Evolutionary conservation across 352 stramenopile genomes (phyloP).

Genomic region (Phytophthora pinifolia): DNA sequence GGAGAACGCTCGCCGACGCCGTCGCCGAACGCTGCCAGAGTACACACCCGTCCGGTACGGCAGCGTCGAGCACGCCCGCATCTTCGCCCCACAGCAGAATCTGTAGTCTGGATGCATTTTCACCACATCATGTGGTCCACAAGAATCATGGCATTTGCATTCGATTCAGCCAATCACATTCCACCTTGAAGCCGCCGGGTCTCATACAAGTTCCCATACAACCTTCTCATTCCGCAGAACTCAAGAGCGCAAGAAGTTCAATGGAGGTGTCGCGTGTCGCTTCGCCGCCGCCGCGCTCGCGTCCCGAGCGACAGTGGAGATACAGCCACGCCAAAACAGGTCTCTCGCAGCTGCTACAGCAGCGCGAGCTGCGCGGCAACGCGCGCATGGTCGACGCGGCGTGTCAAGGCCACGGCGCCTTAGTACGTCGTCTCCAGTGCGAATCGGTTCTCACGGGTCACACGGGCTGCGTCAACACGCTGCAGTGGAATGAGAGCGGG

Average conservation of each 20-base stretch:
- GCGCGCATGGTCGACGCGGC: slow-evolving; percentile 40
- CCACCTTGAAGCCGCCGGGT: slow-evolving; percentile 18
- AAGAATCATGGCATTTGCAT: too few relatives aligned
- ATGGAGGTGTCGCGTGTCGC: slow-evolving; percentile 21
- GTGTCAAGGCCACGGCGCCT: slow-evolving; percentile 53
- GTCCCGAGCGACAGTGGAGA: slow-evolving; percentile 35
- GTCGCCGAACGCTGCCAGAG: slow-evolving; percentile 31
- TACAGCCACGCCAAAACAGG: slow-evolving; percentile 27
- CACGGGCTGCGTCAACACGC: slow-evolving; percentile 82
- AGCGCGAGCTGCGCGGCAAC: slow-evolving; percentile 61
- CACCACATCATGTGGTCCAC: too few relatives aligned
- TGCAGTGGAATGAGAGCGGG: slow-evolving; percentile 79
- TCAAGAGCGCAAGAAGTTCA: background rate
- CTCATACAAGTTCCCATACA: slow-evolving; percentile 5
- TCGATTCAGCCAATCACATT: slow-evolving; percentile 2
- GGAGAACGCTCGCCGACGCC: slow-evolving; percentile 30
- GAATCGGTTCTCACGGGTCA: slow-evolving; percentile 60
- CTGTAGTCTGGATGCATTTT: too few relatives aligned
- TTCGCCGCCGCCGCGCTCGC: slow-evolving; percentile 1
- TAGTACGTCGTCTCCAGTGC: slow-evolving; percentile 61
- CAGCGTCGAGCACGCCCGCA: slow-evolving; percentile 41
- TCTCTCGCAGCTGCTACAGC: slow-evolving; percentile 42
- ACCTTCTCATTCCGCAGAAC: slow-evolving; percentile 1
- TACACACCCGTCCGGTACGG: slow-evolving; percentile 47
- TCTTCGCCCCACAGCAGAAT: slow-evolving; percentile 17